These are phyloP conservation scores for Tripterygium wilfordii DNA, from an alignment of 177 flowering plant genomes.

Conservation along the genomic window DNA sequence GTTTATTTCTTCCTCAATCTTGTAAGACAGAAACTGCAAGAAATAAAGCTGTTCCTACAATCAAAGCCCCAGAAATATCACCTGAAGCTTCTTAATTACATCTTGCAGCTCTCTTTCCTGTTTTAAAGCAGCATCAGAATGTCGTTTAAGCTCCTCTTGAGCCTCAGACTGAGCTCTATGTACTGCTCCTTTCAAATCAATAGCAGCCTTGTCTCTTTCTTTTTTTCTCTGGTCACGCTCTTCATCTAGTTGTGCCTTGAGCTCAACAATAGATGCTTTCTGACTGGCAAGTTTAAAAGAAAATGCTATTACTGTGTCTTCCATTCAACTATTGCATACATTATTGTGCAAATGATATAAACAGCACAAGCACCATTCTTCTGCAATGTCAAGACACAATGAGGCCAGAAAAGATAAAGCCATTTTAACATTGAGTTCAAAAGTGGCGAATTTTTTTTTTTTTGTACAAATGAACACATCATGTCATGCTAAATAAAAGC, in stretches of 20 bases:
- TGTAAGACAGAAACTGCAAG: background rate
- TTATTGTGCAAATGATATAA: too few relatives aligned
- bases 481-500: too few relatives aligned
- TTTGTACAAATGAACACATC: too few relatives aligned
- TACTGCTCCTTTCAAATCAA: conserved; percentile 61
- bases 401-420: too few relatives aligned
- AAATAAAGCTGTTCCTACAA: too few relatives aligned
- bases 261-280: conserved; percentile 74
- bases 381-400: too few relatives aligned
- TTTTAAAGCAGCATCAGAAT: conserved; percentile 52
- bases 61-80: too few relatives aligned
- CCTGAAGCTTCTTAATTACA: conserved; percentile 89
- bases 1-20: background rate
- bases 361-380: too few relatives aligned
- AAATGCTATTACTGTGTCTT: background rate
- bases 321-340: too few relatives aligned
- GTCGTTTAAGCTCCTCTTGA: conserved; percentile 67
- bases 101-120: conserved; percentile 82
- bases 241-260: conserved; percentile 67
- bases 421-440: too few relatives aligned
- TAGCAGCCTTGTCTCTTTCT: conserved; percentile 80
- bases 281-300: conserved; percentile 48
- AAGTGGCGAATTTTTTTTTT: too few relatives aligned
- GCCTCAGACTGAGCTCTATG: conserved; percentile 75
- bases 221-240: conserved; percentile 79